Base-by-base conservation (phyloP, 2,329 filamentous ascomycete species). In the Fusarium sp. region DNA sequence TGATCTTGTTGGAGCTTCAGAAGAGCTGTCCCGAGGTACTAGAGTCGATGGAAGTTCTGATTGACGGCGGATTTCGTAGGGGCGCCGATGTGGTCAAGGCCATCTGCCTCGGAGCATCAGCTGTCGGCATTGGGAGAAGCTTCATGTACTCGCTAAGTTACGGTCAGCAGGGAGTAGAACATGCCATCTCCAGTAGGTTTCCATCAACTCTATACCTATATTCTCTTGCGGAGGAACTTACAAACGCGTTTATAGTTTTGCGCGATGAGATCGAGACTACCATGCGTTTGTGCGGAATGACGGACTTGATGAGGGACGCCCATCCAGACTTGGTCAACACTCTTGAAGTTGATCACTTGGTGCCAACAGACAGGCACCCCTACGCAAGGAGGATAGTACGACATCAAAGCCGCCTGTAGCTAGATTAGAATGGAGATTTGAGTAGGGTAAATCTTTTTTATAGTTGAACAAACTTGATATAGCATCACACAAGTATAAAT, bases 61-160 rank as follows among this genome's bases (percentile, higher is more conserved):
- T 93, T 7, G 91, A 93, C 69, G 90, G 91, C 0, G 92, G 92
- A 0, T 85, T 93, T 35, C 85, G 86, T n/a, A 82, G 91, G 20
- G 92, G 92, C 0, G 89, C 89, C 0, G 91, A 93, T 76, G 87
- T 93, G 5, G 85, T 93, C 72, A 93, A 93, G 79, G 90, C 90
- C 0, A 76, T 93, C 14, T 91, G 89, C 63, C 81, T 93, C 0
- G 92, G 92, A 0, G 91, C 90, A 0, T 90, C 83, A 59, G 90
- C 88, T 0, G 91, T 91, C 0, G 91, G 91, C 0, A 82, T 93
- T n/a, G 91, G 91, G 0, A 82, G 91, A 22, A 88, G 88, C 0
- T 88, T 91, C 60, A 72, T 92, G 57, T 92, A 87, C 73, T 87
- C 87, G 2, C 74, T 92, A 66, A 87, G 86, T n/a, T 93, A 92